phyloP scores from a whole-genome alignment of 257 asterid genomes.

The Gentiana dahurica region DNA sequence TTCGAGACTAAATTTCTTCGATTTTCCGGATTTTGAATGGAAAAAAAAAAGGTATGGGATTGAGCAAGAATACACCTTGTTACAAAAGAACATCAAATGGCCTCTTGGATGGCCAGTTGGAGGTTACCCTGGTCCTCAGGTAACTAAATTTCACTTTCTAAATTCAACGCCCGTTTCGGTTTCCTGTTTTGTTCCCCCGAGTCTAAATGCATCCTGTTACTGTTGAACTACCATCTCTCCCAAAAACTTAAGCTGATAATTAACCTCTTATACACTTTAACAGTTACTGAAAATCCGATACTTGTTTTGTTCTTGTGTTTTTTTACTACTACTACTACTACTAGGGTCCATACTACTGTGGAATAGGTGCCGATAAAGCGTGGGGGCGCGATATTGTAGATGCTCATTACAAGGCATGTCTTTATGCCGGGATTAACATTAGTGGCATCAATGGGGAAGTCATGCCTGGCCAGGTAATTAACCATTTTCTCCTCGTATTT shows the following conservation, averaged over 20 bases:
- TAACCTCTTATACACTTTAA: too few relatives aligned
- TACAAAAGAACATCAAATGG: slow-evolving; percentile 74
- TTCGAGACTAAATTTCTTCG: too few relatives aligned
- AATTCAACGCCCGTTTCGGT: neutral
- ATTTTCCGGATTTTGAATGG: too few relatives aligned
- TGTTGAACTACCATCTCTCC: too few relatives aligned
- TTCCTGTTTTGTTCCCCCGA: too few relatives aligned
- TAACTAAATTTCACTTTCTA: slow-evolving; percentile 7
- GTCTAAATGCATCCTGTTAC: too few relatives aligned
- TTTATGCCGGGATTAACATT: slow-evolving; percentile 73
- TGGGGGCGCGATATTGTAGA: slow-evolving; percentile 83
- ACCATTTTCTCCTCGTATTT: too few relatives aligned
- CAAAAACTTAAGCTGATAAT: too few relatives aligned
- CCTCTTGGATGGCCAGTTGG: slow-evolving; percentile 94
- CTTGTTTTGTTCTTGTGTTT: neutral
- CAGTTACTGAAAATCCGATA: too few relatives aligned
- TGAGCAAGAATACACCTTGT: slow-evolving; percentile 87
- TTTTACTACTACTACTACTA: neutral
- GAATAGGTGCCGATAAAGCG: slow-evolving; percentile 81
- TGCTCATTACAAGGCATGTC: slow-evolving; percentile 79
- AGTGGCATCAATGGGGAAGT: slow-evolving; percentile 93
- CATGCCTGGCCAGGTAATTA: slow-evolving; percentile 83
- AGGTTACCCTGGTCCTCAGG: slow-evolving; percentile 97
- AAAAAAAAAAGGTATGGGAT: slow-evolving; percentile 64
- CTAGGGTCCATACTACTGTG: slow-evolving; percentile 89